Evolutionary conservation across 495 filamentous ascomycete species (phyloP).

Genomic region (Annulohypoxylon moriforme): DNA sequence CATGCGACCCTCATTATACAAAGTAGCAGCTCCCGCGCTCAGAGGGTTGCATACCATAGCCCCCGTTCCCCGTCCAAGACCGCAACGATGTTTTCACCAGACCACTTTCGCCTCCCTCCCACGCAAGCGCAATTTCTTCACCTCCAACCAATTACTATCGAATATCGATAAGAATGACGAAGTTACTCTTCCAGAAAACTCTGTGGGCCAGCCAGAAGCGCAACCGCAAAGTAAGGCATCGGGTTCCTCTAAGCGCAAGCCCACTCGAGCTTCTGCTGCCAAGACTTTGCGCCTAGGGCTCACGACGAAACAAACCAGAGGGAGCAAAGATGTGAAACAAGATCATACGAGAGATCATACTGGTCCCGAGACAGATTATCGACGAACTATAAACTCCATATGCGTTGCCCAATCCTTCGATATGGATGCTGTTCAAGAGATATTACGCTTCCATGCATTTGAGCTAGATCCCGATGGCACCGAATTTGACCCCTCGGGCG

Average conservation of each 20-base stretch:
- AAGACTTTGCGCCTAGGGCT: conserved; percentile 55
- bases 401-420: conserved; percentile 89
- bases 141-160: conserved; percentile 53
- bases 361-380: conserved; percentile 40
- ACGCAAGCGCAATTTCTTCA: conserved; percentile 55
- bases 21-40: conserved; percentile 34
- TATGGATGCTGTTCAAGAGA: conserved; percentile 75
- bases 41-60: conserved; percentile 42
- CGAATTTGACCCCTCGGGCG: conserved; percentile 70
- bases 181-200: conserved; percentile 11
- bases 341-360: conserved; percentile 23
- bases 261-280: conserved; percentile 48
- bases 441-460: conserved; percentile 78
- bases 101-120: conserved; percentile 44
- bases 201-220: conserved; percentile 10
- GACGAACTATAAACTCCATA: conserved; percentile 78
- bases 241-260: conserved; percentile 55
- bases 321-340: conserved; percentile 17
- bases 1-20: conserved; percentile 45
- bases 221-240: conserved; percentile 16
- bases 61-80: conserved; percentile 15
- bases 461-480: conserved; percentile 68
- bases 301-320: conserved; percentile 37
- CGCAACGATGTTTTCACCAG: conserved; percentile 48
- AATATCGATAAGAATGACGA: conserved; percentile 40